Evolutionary conservation across 495 filamentous ascomycete species (phyloP).

Genomic region (Penicillium cataractarum): DNA sequence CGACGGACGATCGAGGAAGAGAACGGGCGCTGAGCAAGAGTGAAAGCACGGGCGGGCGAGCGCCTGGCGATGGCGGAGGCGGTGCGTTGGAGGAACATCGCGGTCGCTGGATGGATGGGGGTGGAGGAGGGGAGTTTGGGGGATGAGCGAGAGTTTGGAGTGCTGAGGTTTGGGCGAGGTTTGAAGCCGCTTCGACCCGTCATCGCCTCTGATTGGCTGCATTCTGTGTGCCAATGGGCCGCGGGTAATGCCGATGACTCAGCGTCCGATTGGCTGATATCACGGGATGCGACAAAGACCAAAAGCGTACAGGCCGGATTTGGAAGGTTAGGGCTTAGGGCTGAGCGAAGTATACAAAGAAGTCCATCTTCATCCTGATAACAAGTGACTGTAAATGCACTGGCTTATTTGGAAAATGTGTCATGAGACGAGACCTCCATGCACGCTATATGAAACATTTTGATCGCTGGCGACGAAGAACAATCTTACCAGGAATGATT

Average conservation of each 20-base stretch:
- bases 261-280: slow-evolving; percentile 42
- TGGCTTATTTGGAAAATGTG: not conserved
- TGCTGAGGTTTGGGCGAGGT: slow-evolving; percentile 44
- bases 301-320: slow-evolving; percentile 30
- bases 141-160: slow-evolving; percentile 42
- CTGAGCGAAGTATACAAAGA: not conserved
- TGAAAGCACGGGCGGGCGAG: slow-evolving; percentile 61
- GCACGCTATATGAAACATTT: not conserved
- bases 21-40: slow-evolving; percentile 47
- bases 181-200: slow-evolving; percentile 53
- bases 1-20: slow-evolving; percentile 52
- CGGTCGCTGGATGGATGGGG: slow-evolving; percentile 29
- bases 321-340: slow-evolving; percentile 40
- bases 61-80: slow-evolving; percentile 73
- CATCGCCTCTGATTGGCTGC: slow-evolving; percentile 27
- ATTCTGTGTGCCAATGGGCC: slow-evolving; percentile 15
- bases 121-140: slow-evolving; percentile 30
- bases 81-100: slow-evolving; percentile 85
- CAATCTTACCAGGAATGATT: slow-evolving; percentile 4
- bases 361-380: too few relatives aligned
- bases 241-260: slow-evolving; percentile 36
- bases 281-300: slow-evolving; percentile 24
- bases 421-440: not conserved
- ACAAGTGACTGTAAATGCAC: not conserved
- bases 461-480: not conserved